These are phyloP conservation scores for Boletus tylopilopsis DNA, from an alignment of 768 basidiomycete species.

Conservation along the genomic window DNA sequence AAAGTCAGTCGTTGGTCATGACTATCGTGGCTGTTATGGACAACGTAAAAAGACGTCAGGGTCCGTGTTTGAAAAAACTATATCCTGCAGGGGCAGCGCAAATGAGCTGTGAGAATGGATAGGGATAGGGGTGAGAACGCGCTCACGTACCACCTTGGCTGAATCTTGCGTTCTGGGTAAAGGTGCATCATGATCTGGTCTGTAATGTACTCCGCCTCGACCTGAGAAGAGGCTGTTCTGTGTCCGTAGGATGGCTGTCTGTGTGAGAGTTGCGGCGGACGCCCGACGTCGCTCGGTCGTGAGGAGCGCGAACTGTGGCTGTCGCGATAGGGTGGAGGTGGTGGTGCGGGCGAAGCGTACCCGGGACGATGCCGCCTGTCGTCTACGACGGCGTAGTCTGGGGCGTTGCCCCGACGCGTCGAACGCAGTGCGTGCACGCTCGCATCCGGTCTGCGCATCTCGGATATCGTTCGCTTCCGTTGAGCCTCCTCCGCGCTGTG, in stretches of 20 bases:
- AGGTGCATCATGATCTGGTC: constrained; percentile 35
- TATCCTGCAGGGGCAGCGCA: constrained; percentile 18
- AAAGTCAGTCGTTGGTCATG: constrained; percentile 9
- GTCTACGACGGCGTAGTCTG: constrained; percentile 4
- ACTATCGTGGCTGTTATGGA: constrained; percentile 8
- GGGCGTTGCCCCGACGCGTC: constrained; percentile 13
- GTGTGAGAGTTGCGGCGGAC: constrained; percentile 12
- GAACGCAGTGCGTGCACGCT: constrained; percentile 6
- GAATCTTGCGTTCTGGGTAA: constrained; percentile 31
- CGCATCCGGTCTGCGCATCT: constrained; percentile 24
- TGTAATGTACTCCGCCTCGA: constrained; percentile 29
- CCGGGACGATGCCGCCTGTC: neutral
- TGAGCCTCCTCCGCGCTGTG: constrained; percentile 28
- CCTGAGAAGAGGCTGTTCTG: constrained; percentile 25
- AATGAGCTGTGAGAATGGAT: neutral
- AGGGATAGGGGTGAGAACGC: neutral
- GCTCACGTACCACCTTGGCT: constrained; percentile 29
- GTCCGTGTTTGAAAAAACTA: constrained; percentile 2
- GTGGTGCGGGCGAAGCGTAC: too few relatives aligned
- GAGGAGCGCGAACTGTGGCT: constrained; percentile 1
- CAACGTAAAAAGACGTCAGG: constrained; percentile 7
- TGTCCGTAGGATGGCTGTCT: constrained; percentile 13
- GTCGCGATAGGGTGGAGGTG: constrained; percentile 1
- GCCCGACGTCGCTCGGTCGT: constrained; percentile 19
- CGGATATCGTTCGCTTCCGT: constrained; percentile 26